Evolutionary conservation across 108 stramenopile genomes (phyloP), one percentile per base, ranked within the genome.

Genomic region (Epithemia pelagica): DNA sequence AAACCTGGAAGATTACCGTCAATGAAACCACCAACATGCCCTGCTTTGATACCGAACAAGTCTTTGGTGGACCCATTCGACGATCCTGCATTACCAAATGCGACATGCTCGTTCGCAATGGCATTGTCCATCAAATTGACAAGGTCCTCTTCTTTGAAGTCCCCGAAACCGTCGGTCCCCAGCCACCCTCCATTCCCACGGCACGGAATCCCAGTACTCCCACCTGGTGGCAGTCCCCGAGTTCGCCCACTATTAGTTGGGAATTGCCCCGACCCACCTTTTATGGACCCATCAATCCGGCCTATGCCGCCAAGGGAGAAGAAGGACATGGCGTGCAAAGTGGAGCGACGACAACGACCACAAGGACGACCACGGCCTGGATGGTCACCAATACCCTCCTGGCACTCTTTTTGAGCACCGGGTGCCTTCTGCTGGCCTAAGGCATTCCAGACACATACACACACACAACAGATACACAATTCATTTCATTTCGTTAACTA

Each of bases 101-200:
- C 58, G 58, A 68, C 58, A 68, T 68, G 7, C 27, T 68, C 30
- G 67, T 55, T 18, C 27, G 67, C 22, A 68, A 58, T 24, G 67
- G 67, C 23, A 68, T 68, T 59, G 58, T 68, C 7, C 67, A 68
- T 31, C 27, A 68, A 37, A 33, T 68, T 58, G 67, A 68, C 30
- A 22, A 30, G 21, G 23, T 66, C 15, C 46, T 66, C 8, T 21
- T 66, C 1, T 55, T 29, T 21, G 52, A 66, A 66, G 30, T 37
- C 1, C 27, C 33, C 32, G 54, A 54, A 28, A 66, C 65, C 2
- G 8, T 54, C 26, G 65, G 52, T 8, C 65, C 65, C n/a, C n/a
- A n/a, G 18, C 65, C 65, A n/a, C 65, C 65, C 5, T 24, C 52
- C 24, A 26, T 51, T 25, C 65, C 65, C 56, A 58, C 56, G 15